A percentile compares a stretch with the other conserved stretches of the same genome.
These are phyloP conservation scores for Linnemannia elongata DNA, from an alignment of 192 early-diverging fungal species.

Conservation along the genomic window DNA sequence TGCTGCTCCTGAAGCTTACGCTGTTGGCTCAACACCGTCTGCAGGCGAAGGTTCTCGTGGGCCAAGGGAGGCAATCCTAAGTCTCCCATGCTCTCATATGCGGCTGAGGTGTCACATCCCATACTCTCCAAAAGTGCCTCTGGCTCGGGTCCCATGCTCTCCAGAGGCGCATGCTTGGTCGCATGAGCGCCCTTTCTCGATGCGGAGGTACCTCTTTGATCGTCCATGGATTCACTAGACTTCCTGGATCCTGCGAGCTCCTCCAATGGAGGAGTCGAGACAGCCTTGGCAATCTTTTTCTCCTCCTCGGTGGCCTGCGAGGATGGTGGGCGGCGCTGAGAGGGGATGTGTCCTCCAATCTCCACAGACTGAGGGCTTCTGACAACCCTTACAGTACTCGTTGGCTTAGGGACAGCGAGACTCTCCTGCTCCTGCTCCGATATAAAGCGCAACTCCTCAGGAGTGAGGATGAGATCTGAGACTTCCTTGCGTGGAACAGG, in stretches of 20 bases:
- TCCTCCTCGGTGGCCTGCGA: conserved; percentile 10
- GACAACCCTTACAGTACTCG: conserved; percentile 1
- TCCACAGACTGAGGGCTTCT: conserved; percentile 23
- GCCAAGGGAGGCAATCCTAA: conserved; percentile 15
- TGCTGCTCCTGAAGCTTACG: conserved; percentile 18
- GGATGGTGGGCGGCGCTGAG: conserved; percentile 26
- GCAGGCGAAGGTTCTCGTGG: conserved; percentile 4
- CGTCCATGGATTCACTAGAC: conserved; percentile 24
- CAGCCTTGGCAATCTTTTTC: neutral
- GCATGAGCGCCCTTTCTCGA: neutral
- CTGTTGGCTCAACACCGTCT: conserved; percentile 9
- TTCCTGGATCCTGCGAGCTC: conserved; percentile 19
- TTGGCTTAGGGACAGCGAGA: conserved; percentile 17
- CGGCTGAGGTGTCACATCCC: conserved; percentile 8
- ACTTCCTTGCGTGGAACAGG: conserved; percentile 4
- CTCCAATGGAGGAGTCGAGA: neutral
- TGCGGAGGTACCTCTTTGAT: neutral
- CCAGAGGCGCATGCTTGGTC: conserved; percentile 15
- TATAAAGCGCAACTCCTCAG: conserved; percentile 32
- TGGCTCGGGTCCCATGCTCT: conserved; percentile 38
- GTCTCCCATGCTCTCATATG: neutral
- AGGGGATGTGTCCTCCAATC: neutral
- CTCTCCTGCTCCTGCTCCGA: neutral
- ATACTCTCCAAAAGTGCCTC: conserved; percentile 29
- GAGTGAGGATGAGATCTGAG: conserved; percentile 18